Evolutionary conservation across 805 yeast genomes (phyloP), one percentile per base, ranked within the genome.

Genomic region (Kodamaea leandrae): DNA sequence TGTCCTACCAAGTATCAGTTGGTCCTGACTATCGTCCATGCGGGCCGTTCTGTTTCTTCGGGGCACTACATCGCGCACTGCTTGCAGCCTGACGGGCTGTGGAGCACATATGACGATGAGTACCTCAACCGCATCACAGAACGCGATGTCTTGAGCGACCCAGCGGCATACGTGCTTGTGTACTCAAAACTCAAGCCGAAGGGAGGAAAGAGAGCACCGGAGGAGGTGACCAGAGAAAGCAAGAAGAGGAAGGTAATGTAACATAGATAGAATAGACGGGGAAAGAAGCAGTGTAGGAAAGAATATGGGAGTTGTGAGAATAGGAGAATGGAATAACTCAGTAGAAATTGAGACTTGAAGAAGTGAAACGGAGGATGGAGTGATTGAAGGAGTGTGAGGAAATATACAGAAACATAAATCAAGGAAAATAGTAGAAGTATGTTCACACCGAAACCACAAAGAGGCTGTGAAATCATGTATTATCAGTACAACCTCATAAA

Each of bases 61-160:
- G 99, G 99, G 3, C 99, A 93, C 62, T 93, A 93, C 56, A 78
- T 89, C 44, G 86, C 96, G 1, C 88, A 86, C 57, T 86, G 96
- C 57, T 77, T 84, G 47, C 96, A 90, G 62, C 96, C 97, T 1
- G 93, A 86, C 62, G 91, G 89, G 2, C 65, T 83, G 2, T 93
- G 98, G 99, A 82, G 88, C 20, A 82, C 88, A 7, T 93, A 91
- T 61, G 98, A 93, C 58, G 99, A 93, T 59, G 99, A 93, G 54
- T 80, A 83, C 54, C 80, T 87, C 50, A 84, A 86, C 54, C 72
- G 71, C 44, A 80, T 86, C 40, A 72, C 82, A 25, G 93, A 86
- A 53, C 72, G 77, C 42, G 80, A 77, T 33, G 96, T 87, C 3
- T 68, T 88, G 48, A 78, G 78, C 49, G 96, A 91, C 55, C 86